Evolutionary conservation across 345 rosid genomes (phyloP).

Genomic region (Hibiscus syriacus): DNA sequence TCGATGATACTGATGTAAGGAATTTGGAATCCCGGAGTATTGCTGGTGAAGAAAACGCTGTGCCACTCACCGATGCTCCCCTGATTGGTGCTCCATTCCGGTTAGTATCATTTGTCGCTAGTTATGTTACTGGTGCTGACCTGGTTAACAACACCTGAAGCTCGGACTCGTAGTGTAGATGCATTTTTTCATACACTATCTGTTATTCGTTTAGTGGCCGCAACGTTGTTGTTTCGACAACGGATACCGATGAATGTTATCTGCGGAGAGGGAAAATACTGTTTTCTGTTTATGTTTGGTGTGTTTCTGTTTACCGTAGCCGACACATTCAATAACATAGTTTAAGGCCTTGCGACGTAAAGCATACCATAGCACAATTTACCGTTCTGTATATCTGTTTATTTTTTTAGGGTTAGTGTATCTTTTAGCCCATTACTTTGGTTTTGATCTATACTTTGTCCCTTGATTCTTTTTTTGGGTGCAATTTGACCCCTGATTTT

Average conservation of each 20-base stretch:
- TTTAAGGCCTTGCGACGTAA: too few species aligned
- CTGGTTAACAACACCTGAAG: conserved; percentile 36
- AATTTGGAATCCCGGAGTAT: conserved; percentile 41
- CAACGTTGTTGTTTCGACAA: not conserved
- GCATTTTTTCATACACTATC: not conserved
- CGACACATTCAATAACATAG: too few species aligned
- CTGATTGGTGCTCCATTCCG: conserved; percentile 88
- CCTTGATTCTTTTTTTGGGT: too few species aligned
- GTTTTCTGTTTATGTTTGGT: too few species aligned
- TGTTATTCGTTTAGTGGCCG: not conserved
- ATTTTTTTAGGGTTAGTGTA: too few species aligned
- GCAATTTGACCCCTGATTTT: too few species aligned
- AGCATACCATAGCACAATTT: not conserved
- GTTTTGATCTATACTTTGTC: too few species aligned
- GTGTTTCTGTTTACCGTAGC: too few species aligned
- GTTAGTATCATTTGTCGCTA: conserved; percentile 70
- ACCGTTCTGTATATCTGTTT: too few species aligned
- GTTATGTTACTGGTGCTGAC: conserved; percentile 86
- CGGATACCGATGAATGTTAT: not conserved
- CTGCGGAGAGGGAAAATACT: not conserved
- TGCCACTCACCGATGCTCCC: conserved; percentile 71
- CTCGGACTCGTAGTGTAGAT: not conserved
- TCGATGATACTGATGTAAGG: conserved; percentile 40
- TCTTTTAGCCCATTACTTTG: too few species aligned
- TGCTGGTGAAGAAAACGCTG: conserved; percentile 19